Base-by-base conservation (phyloP, 1,284 basidiomycete genomes). In the Grifola frondosa region DNA sequence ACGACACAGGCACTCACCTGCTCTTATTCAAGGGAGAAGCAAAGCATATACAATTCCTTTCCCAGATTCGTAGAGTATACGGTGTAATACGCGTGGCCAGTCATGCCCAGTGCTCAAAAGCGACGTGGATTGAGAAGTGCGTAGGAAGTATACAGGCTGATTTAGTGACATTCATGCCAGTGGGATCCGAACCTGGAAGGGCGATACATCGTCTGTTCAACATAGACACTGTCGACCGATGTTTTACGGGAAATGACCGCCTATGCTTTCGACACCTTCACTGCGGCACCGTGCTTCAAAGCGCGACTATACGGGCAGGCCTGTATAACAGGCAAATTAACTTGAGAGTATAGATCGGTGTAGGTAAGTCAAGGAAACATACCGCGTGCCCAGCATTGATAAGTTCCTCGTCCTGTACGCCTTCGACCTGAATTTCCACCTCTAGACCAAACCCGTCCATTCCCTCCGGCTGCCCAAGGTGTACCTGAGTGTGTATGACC, bases 231-330 rank as follows among this genome's bases (percentile, higher is more conserved):
- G 13, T n/a, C 30, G 30, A 31, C 29, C 28, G 21, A 9, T 23
- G 22, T 7, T 23, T 31, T 40, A 31, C 12, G 34, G 6, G 13
- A n/a, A 6, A n/a, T 15, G 13, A 13, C 28, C 12, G 13, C 39
- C 49, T 52, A 52, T 15, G 44, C 47, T 41, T 62, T 62, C 29
- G 52, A 49, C 20, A 85, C 74, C 28, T 78, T 80, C 19, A 87
- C 79, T 19, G 73, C 70, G 1, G 69, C 67, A 9, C 81, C 81
- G 47, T 80, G 70, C 23, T 63, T 65, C 53, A 85, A 60, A 5
- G 80, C 78, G 32, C 84, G 79, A 45, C 83, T 86, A 56, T 87
- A 88, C 1, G 84, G 84, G 59, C 84, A 87, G 38, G 77, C 71
- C 84, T 88, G 52, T 30, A 30, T 32, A 52, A 5, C 44, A 9